A percentile compares a stretch with the other conserved stretches of the same genome.
Conservation (phyloP, 805 yeast genomes). For the Candida quercuum region DNA sequence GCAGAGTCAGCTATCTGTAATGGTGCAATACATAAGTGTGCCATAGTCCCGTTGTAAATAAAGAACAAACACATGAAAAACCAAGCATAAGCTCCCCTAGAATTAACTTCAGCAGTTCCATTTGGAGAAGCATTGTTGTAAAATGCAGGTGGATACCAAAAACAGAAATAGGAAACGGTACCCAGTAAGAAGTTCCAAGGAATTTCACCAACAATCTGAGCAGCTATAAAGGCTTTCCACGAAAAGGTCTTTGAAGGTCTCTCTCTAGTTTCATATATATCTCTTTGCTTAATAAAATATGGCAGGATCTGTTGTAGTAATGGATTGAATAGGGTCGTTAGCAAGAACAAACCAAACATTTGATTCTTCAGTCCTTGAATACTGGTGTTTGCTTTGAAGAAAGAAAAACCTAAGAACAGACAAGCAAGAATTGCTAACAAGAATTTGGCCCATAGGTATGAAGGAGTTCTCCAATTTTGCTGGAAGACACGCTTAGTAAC, state of each 20-base stretch:
- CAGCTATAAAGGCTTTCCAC: conserved; percentile 53
- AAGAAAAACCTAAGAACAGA: conserved; percentile 64
- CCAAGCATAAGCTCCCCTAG: conserved; percentile 4
- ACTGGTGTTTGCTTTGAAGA: conserved; percentile 56
- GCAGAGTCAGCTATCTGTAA: conserved; percentile 56
- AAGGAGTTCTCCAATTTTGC: conserved; percentile 64
- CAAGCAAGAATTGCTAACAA: conserved; percentile 43
- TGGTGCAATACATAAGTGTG: conserved; percentile 53
- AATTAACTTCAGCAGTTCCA: conserved; percentile 34
- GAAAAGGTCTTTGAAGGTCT: conserved; percentile 66
- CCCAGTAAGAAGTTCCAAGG: conserved; percentile 42
- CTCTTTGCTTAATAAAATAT: conserved; percentile 52
- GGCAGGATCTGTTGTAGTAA: conserved; percentile 62
- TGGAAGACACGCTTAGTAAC: conserved; percentile 48
- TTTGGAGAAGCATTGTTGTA: conserved; percentile 53
- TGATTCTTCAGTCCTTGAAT: conserved; percentile 63
- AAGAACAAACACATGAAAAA: conserved; percentile 43
- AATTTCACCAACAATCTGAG: conserved; percentile 40
- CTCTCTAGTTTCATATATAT: conserved; percentile 67
- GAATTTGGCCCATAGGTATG: conserved; percentile 52
- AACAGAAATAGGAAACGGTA: conserved; percentile 36
- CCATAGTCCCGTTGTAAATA: conserved; percentile 49
- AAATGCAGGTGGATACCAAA: conserved; percentile 52
- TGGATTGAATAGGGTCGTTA: conserved; percentile 43
- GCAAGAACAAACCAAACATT: conserved; percentile 55